Percentiles rank a stretch among this genome's conserved stretches.
Evolutionary conservation across 805 yeast genomes (phyloP).

Genomic region (Suhomyces xylopsoci): DNA sequence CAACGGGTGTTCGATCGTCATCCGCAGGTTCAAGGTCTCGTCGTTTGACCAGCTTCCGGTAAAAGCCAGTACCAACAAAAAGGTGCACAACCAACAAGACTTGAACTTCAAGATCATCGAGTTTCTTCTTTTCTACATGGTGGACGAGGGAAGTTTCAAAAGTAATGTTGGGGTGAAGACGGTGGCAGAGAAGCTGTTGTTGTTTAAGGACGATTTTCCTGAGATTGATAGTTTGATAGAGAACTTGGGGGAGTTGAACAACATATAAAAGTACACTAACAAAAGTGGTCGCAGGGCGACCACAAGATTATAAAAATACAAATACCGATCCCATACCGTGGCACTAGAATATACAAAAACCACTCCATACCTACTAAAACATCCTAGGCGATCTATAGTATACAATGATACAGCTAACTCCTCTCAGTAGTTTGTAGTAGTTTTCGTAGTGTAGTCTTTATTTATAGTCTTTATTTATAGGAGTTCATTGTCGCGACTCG

Average conservation of each 20-base stretch:
- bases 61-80: background rate
- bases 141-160: constrained; percentile 50
- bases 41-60: constrained; percentile 7
- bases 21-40: constrained; percentile 29
- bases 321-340: too few relatives aligned
- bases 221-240: constrained; percentile 39
- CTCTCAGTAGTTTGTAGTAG: background rate
- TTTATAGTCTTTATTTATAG: background rate
- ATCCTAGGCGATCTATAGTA: background rate
- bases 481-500: background rate
- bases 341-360: too few relatives aligned
- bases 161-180: constrained; percentile 1
- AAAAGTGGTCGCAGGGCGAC: background rate
- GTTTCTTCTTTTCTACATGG: constrained; percentile 64
- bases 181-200: constrained; percentile 27
- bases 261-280: constrained; percentile 4
- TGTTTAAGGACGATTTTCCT: constrained; percentile 36
- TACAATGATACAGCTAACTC: background rate
- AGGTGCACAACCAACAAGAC: constrained; percentile 34
- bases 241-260: constrained; percentile 33
- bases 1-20: constrained; percentile 53
- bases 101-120: constrained; percentile 65
- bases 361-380: too few relatives aligned
- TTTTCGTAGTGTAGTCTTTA: too few relatives aligned
- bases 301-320: too few relatives aligned